These are phyloP conservation scores for Oxyria digyna DNA, from an alignment of 148 eudicot species.

Conservation along the genomic window DNA sequence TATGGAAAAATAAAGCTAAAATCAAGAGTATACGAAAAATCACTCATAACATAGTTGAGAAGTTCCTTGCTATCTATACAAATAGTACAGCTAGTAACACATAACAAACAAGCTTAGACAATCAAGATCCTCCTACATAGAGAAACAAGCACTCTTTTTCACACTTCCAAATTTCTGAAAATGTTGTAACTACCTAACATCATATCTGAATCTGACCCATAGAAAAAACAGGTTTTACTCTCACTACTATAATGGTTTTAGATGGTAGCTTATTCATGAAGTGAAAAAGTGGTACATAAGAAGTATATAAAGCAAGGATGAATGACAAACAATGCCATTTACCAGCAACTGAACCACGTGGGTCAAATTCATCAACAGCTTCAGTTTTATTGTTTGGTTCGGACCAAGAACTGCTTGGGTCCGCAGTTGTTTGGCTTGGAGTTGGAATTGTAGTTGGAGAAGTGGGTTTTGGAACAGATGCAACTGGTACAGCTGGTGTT, in stretches of 20 bases:
- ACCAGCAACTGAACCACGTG: slow-evolving; percentile 70
- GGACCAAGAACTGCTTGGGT: slow-evolving; percentile 16
- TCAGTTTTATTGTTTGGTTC: slow-evolving; percentile 32
- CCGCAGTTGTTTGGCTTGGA: slow-evolving; percentile 23
- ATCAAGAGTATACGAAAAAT: too few relatives aligned
- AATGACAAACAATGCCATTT: not conserved
- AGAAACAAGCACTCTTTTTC: not conserved
- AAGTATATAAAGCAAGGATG: not conserved
- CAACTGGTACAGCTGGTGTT: slow-evolving; percentile 31
- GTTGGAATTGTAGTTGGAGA: slow-evolving; percentile 24
- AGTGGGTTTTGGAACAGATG: slow-evolving; percentile 47
- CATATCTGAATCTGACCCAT: not conserved
- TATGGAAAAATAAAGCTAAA: too few relatives aligned
- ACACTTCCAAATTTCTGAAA: not conserved
- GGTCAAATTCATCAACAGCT: slow-evolving; percentile 85
- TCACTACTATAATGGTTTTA: not conserved
- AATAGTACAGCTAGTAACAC: not conserved
- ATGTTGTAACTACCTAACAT: not conserved
- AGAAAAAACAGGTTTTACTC: not conserved
- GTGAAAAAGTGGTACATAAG: not conserved
- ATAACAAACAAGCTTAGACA: not conserved
- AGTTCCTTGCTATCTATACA: not conserved
- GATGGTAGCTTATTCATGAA: not conserved
- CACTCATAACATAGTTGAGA: too few relatives aligned
- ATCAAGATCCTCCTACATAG: not conserved